Percentiles rank a stretch among this genome's conserved stretches.
phyloP scores from a whole-genome alignment of 495 filamentous ascomycete genomes.

The Xylaria telfairii region DNA sequence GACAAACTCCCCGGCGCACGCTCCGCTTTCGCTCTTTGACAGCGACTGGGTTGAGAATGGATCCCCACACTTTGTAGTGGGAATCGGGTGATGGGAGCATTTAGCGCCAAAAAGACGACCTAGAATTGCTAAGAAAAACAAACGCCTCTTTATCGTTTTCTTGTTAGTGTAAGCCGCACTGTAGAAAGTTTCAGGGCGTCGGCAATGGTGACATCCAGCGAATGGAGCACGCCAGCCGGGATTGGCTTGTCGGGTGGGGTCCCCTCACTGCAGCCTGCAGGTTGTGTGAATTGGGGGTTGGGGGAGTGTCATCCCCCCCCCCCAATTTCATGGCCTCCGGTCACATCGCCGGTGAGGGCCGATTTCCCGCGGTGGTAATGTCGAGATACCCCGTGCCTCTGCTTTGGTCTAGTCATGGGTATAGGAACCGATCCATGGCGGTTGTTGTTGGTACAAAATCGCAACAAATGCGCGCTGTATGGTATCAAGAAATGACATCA shows the following conservation, averaged over 20 bases:
- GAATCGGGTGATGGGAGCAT: background rate
- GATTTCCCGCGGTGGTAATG: background rate
- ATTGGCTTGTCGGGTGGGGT: constrained; percentile 7
- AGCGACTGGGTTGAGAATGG: background rate
- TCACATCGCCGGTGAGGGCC: constrained; percentile 16
- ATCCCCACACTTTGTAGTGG: background rate
- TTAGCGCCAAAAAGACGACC: background rate
- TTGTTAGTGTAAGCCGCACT: background rate
- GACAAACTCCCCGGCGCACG: background rate
- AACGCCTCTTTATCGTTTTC: constrained; percentile 2
- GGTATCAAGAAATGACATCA: constrained; percentile 6
- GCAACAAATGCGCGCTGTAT: background rate
- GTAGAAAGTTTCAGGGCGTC: background rate
- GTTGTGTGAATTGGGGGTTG: background rate
- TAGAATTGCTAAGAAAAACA: constrained; percentile 7
- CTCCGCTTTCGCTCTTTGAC: constrained; percentile 1
- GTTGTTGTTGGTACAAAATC: background rate
- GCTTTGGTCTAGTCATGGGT: background rate
- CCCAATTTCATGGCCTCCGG: constrained; percentile 15
- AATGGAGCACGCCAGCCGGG: constrained; percentile 20
- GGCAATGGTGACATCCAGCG: constrained; percentile 12
- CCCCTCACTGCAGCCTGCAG: constrained; percentile 1
- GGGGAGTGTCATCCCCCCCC: background rate
- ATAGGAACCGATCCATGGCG: background rate
- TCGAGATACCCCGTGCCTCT: background rate